Percentiles rank a stretch among this genome's conserved stretches.
Conservation (phyloP, 2,329 filamentous ascomycete genomes). For the Sarocladiaceae sp. region DNA sequence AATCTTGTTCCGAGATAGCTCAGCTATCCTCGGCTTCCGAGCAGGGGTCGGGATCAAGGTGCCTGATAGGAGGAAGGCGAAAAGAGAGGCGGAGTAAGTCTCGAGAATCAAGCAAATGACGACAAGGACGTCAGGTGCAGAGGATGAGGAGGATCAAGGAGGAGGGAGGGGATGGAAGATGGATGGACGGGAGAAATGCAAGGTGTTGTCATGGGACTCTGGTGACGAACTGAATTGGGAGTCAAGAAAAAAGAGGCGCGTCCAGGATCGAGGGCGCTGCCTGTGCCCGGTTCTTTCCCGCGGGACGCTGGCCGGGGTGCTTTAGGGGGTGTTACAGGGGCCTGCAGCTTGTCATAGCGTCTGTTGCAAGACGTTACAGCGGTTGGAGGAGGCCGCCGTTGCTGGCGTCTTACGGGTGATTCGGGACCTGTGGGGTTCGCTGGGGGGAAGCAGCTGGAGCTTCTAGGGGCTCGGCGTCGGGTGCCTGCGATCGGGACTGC, state of each 20-base stretch:
- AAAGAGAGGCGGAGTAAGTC: conserved; percentile 12
- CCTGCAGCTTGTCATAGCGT: no score
- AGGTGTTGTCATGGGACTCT: conserved; percentile 8
- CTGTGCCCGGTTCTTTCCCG: conserved; percentile 9
- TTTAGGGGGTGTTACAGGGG: no score
- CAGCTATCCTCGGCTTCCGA: no score
- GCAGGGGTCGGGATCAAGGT: neutral
- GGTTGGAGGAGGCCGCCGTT: neutral
- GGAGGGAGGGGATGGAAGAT: conserved; percentile 1
- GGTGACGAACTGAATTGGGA: neutral
- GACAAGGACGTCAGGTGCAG: neutral
- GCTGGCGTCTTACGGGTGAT: no score
- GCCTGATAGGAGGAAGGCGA: neutral
- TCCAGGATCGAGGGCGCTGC: conserved; percentile 3
- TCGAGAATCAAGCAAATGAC: conserved; percentile 1
- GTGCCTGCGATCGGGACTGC: neutral
- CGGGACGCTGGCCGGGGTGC: no score
- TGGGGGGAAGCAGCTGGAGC: no score
- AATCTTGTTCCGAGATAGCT: no score
- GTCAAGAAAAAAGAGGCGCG: conserved; percentile 6
- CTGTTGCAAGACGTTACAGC: neutral
- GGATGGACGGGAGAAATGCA: conserved; percentile 1
- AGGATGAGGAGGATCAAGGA: neutral
- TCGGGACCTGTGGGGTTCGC: no score
- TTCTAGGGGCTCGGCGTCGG: conserved; percentile 3